Evolutionary conservation across 441 rosid genomes (phyloP), one percentile per base, ranked within the genome.

Genomic region (Isatis lusitanica): DNA sequence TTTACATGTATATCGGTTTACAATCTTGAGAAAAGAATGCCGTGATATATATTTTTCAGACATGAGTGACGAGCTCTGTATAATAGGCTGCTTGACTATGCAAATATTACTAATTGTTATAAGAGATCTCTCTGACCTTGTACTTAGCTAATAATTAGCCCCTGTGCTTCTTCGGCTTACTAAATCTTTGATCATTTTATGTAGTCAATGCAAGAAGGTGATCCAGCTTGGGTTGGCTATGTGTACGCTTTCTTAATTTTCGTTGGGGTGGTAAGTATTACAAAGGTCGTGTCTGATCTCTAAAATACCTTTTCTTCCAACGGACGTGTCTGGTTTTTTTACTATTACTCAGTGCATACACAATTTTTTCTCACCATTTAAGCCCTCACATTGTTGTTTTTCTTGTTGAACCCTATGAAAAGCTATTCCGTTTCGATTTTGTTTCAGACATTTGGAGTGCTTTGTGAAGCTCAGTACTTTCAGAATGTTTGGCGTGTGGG

Each of bases 161-260:
- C 18, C 13, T 18, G 9, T 75, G 30, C 52, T 75, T 56, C 28
- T 57, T 59, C 30, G 12, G 30, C 52, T 24, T 39, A 47, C 40
- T 24, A 51, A 33, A 70, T 51, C 58, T 70, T 58, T 18, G 6
- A 71, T 78, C 48, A 43, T 40, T 42, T 43, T 15, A 61, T 84
- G 86, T 93, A 96, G 99, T 92, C 99, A 42, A 89, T 93, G 99
- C 94, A 91, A 86, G 81, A 51, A 60, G 97, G 97, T 18, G 97
- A 93, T 78, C 96, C 97, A 56, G 86, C 93, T 57, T 96, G 96
- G 97, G 81, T 89, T 61, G 97, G 98, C 65, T 92, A 88, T 74
- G 57, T 79, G 71, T 93, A 96, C 56, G 97, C 99, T 69, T 92
- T 93, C 84, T 74, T 68, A 48, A 93, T 96, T 69, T 85, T 96